These are phyloP conservation scores for Craspedostauros australis DNA, from an alignment of 108 stramenopile genomes.

Conservation along the genomic window DNA sequence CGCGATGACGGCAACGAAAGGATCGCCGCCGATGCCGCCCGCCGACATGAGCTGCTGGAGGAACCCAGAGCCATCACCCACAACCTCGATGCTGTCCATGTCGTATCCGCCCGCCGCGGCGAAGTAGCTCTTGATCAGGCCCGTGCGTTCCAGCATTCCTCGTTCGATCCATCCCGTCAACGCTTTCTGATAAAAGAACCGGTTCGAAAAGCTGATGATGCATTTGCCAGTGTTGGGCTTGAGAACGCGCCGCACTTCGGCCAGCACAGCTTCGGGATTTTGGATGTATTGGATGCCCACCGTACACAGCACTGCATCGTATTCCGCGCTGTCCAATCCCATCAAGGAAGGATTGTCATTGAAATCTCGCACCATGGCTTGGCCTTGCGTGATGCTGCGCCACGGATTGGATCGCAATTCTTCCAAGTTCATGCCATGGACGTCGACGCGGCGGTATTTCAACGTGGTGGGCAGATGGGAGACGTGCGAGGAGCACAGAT, in stretches of 20 bases:
- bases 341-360: slow-evolving; percentile 13
- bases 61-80: not conserved
- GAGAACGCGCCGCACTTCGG: slow-evolving; percentile 2
- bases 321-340: not conserved
- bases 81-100: not conserved
- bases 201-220: slow-evolving; percentile 4
- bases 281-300: slow-evolving; percentile 8
- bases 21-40: slow-evolving; percentile 1
- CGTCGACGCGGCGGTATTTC: slow-evolving; percentile 3
- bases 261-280: slow-evolving; percentile 4
- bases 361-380: not conserved
- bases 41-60: not conserved
- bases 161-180: slow-evolving; percentile 6
- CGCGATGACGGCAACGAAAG: slow-evolving; percentile 7
- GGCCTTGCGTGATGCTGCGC: not conserved
- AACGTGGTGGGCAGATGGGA: slow-evolving; percentile 1
- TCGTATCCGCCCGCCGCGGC: slow-evolving; percentile 5
- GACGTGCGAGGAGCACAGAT: slow-evolving; percentile 4
- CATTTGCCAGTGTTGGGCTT: not conserved
- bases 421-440: slow-evolving; percentile 11
- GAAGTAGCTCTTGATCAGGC: slow-evolving; percentile 1
- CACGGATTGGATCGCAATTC: slow-evolving; percentile 5
- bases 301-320: slow-evolving; percentile 11
- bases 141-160: slow-evolving; percentile 9
- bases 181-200: slow-evolving; percentile 15